These are phyloP conservation scores for Golubevia pallescens DNA, from an alignment of 1,284 basidiomycete genomes.

Conservation along the genomic window DNA sequence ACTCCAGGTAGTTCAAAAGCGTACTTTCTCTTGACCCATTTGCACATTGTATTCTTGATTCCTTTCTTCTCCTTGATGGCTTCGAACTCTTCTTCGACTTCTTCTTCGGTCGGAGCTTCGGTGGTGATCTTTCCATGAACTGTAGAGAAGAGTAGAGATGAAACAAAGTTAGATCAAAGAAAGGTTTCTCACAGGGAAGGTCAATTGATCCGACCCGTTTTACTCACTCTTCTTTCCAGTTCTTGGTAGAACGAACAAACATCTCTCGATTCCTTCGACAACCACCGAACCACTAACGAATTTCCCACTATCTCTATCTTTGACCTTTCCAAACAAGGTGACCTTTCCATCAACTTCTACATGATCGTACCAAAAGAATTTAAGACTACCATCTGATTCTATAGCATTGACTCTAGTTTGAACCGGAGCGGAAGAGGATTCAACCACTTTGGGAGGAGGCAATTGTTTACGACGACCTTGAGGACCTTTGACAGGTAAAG, in stretches of 20 bases:
- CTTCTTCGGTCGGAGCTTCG: constrained; percentile 66
- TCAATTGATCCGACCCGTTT: too few relatives aligned
- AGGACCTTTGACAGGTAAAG: background rate
- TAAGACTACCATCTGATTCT: constrained; percentile 39
- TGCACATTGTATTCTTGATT: constrained; percentile 74
- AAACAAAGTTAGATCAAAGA: too few relatives aligned
- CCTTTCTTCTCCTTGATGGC: constrained; percentile 75
- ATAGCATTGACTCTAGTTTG: constrained; percentile 34
- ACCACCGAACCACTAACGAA: constrained; percentile 90
- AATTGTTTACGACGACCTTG: background rate
- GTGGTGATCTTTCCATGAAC: too few relatives aligned
- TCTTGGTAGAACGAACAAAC: constrained; percentile 90
- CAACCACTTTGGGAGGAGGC: constrained; percentile 5
- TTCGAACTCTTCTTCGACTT: constrained; percentile 86
- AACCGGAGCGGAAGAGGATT: constrained; percentile 7
- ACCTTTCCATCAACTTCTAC: constrained; percentile 53
- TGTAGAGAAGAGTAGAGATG: too few relatives aligned
- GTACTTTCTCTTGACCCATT: constrained; percentile 85
- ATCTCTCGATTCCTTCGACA: constrained; percentile 84
- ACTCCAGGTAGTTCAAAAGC: constrained; percentile 88
- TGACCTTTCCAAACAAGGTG: constrained; percentile 60
- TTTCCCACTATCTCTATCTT: constrained; percentile 61
- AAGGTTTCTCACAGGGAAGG: too few relatives aligned
- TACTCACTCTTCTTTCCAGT: constrained; percentile 17
- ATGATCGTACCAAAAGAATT: constrained; percentile 62